phyloP scores from a whole-genome alignment of 306 rosid species.

The Glycine tomentella region DNA sequence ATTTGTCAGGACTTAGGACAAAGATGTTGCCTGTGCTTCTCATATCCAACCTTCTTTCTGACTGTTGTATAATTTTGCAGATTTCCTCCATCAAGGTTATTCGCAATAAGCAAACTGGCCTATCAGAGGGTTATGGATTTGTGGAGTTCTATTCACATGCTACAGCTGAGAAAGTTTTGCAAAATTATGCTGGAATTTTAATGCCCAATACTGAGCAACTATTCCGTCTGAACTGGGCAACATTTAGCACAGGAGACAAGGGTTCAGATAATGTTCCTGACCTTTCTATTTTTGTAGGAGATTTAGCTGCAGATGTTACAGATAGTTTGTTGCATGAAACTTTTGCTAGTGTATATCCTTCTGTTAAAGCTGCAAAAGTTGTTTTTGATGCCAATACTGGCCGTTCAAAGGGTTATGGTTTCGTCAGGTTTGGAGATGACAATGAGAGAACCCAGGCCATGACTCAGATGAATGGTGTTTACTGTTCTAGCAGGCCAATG shows the following conservation, averaged over 20 bases:
- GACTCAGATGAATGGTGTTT: slow-evolving; percentile 89
- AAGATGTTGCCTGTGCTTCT: slow-evolving; percentile 35
- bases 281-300: slow-evolving; percentile 98
- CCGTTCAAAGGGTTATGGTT: slow-evolving; percentile 99
- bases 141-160: slow-evolving; percentile 83
- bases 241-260: slow-evolving; percentile 92
- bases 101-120: slow-evolving; percentile 84
- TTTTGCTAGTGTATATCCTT: slow-evolving; percentile 81
- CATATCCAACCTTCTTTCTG: slow-evolving; percentile 22
- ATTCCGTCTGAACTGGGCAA: slow-evolving; percentile 97
- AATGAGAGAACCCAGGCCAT: slow-evolving; percentile 89
- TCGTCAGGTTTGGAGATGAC: slow-evolving; percentile 97
- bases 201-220: slow-evolving; percentile 95
- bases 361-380: slow-evolving; percentile 97
- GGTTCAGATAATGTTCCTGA: slow-evolving; percentile 93
- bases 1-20: slow-evolving; percentile 38
- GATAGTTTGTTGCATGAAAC: slow-evolving; percentile 87
- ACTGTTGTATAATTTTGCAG: slow-evolving; percentile 57
- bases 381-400: slow-evolving; percentile 96
- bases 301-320: slow-evolving; percentile 96
- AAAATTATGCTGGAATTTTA: slow-evolving; percentile 68
- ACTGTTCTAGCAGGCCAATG: slow-evolving; percentile 99
- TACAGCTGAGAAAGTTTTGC: slow-evolving; percentile 89
- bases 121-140: slow-evolving; percentile 98
- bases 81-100: slow-evolving; percentile 83